These are phyloP conservation scores for Rhodotorula sp. DNA, from an alignment of 1,284 basidiomycete genomes.

Conservation along the genomic window DNA sequence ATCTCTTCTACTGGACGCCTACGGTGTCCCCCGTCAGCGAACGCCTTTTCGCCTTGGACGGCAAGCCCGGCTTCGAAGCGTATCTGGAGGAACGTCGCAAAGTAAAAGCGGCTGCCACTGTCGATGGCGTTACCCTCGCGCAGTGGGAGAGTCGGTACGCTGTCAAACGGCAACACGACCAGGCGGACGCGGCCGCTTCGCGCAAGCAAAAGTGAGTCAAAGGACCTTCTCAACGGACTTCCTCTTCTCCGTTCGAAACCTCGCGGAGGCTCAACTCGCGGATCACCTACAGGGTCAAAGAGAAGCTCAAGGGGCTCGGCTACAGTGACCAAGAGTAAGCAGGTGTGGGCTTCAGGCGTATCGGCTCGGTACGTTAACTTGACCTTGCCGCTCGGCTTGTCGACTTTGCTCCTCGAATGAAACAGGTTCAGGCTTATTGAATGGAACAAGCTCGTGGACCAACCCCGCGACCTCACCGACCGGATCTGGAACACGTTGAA, in stretches of 20 bases:
- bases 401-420: too few relatives aligned
- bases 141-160: neutral
- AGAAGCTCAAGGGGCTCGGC: constrained; percentile 24
- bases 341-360: neutral
- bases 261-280: neutral
- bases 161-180: neutral
- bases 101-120: neutral
- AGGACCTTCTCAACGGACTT: neutral
- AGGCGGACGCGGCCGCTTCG: neutral
- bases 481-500: constrained; percentile 10
- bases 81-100: neutral
- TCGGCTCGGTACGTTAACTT: neutral
- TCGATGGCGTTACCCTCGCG: neutral
- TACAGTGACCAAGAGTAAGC: constrained; percentile 2
- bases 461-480: constrained; percentile 13
- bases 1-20: constrained; percentile 9
- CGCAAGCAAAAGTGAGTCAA: constrained; percentile 7
- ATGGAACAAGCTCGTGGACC: neutral
- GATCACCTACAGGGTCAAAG: constrained; percentile 11
- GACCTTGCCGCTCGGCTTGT: too few relatives aligned
- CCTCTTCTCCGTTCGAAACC: too few relatives aligned
- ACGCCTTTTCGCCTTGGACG: constrained; percentile 7
- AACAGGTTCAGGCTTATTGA: too few relatives aligned
- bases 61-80: constrained; percentile 2
- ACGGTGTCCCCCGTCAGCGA: neutral